Percentiles rank a stretch among this genome's conserved stretches.
Conservation (phyloP, 148 eudicot species). For the Silene conica region DNA sequence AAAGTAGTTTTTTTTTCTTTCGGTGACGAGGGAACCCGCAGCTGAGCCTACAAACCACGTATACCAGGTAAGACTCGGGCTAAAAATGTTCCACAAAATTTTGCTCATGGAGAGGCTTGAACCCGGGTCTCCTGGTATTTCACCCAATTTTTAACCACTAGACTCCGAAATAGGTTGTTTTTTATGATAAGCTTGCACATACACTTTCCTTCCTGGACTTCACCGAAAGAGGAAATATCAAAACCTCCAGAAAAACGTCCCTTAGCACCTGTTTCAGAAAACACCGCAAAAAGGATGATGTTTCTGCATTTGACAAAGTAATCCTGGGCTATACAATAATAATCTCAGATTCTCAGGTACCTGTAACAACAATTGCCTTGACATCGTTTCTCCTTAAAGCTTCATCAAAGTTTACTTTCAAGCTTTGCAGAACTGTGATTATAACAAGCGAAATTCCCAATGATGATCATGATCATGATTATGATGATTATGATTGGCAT, state of each 20-base stretch:
- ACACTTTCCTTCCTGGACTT: conserved; percentile 61
- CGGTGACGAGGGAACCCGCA: too few relatives aligned
- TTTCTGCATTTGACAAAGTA: conserved; percentile 5
- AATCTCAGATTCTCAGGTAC: too few relatives aligned
- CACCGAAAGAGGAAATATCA: conserved; percentile 79
- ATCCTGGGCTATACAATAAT: not conserved
- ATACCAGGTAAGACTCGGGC: too few relatives aligned
- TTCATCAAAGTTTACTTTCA: conserved; percentile 62
- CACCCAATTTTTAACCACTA: too few relatives aligned
- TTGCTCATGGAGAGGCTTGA: too few relatives aligned
- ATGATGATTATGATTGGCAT: too few relatives aligned
- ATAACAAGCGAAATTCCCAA: not conserved
- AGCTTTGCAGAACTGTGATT: conserved; percentile 58
- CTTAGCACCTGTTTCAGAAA: conserved; percentile 54
- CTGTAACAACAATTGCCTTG: conserved; percentile 93
- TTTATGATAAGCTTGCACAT: conserved; percentile 15
- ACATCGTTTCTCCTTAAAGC: conserved; percentile 81
- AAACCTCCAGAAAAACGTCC: conserved; percentile 97
- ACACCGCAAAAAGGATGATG: conserved; percentile 9
- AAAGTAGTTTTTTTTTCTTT: too few relatives aligned
- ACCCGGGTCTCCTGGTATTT: too few relatives aligned
- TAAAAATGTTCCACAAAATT: too few relatives aligned
- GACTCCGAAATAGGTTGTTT: too few relatives aligned
- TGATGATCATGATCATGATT: too few relatives aligned
- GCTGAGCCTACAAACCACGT: too few relatives aligned